Evolutionary conservation across 202 grass and related monocot genomes (phyloP), one percentile per base, ranked within the genome.

Genomic region (Eragrostis tef): DNA sequence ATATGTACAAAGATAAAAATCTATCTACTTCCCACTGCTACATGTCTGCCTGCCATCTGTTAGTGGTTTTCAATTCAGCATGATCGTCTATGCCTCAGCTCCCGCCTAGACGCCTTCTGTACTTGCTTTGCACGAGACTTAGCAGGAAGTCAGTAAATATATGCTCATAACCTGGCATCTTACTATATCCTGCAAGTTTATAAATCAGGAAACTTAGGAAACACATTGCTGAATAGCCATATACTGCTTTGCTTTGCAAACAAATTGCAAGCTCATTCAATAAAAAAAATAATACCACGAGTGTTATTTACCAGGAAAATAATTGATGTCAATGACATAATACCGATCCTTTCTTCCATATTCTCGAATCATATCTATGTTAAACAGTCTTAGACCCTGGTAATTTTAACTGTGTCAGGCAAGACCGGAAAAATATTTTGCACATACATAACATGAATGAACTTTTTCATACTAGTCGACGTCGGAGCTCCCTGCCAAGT

Each of bases 281-380:
- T n/a, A n/a, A n/a, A n/a, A n/a, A n/a, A n/a, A 67, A 67, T 4
- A 79, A 64, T 16, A 54, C 24, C 75, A 34, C 17, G 81, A 48
- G 7, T 16, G 44, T 6, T 24, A 91, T 74, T 66, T 79, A 81
- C 89, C 89, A 65, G 89, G 92, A 64, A 94, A 91, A 63, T 91
- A 94, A 47, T 94, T 91, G 84, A 91, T 91, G 65, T 91, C 89
- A 53, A 94, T 91, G 53, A 94, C 79, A 87, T 89, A 94, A 83
- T 91, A 91, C 63, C 73, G 78, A 60, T 89, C 89, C 34, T 84
- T 91, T 25, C 58, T 82, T 71, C 89, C 89, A 85, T 83, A 74
- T 20, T 91, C 89, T 83, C 89, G 91, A 74, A 91, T 94, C 36
- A 94, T 89, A 80, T 94, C 89, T 73, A 94, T 77, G 64, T 94